Evolutionary conservation across 805 yeast species (phyloP).

Genomic region (Lachancea dasiensis): DNA sequence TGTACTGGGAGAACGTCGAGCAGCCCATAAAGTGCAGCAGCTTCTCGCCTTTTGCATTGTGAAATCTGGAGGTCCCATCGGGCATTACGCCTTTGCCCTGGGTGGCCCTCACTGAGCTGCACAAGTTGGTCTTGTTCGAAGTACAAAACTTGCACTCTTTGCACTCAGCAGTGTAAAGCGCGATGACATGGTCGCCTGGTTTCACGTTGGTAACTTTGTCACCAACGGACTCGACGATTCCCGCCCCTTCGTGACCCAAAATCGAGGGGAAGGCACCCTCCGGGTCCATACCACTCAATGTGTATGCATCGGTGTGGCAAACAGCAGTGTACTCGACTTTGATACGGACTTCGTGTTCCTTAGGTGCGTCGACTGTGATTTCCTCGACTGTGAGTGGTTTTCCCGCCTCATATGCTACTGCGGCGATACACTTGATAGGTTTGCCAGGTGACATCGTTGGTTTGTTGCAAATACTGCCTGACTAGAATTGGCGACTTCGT

Average conservation of each 20-base stretch:
- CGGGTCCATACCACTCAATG: slow-evolving; percentile 89
- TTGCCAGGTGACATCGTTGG: slow-evolving; percentile 25
- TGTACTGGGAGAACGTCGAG: slow-evolving; percentile 93
- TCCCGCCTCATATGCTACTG: slow-evolving; percentile 95
- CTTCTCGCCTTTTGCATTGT: slow-evolving; percentile 70
- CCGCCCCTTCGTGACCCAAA: slow-evolving; percentile 98
- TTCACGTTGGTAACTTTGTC: slow-evolving; percentile 88
- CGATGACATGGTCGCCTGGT: slow-evolving; percentile 90
- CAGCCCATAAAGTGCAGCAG: slow-evolving; percentile 96
- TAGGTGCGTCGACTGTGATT: slow-evolving; percentile 87
- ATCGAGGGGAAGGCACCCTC: slow-evolving; percentile 94
- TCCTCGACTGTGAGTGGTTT: slow-evolving; percentile 78
- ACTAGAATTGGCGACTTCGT: too few relatives aligned
- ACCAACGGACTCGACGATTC: slow-evolving; percentile 91
- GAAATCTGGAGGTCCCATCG: slow-evolving; percentile 92
- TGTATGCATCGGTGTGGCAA: slow-evolving; percentile 98
- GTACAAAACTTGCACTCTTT: slow-evolving; percentile 89
- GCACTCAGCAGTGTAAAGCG: slow-evolving; percentile 96
- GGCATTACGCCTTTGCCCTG: slow-evolving; percentile 99
- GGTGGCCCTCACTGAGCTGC: slow-evolving; percentile 93
- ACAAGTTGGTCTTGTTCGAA: slow-evolving; percentile 92
- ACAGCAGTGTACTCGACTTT: slow-evolving; percentile 85
- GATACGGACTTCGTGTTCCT: slow-evolving; percentile 95
- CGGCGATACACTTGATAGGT: slow-evolving; percentile 84
- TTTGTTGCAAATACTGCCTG: too few relatives aligned